Evolutionary conservation across 2,329 filamentous ascomycete species (phyloP).

Genomic region (Xenosphaeropsis pyriputrescens): DNA sequence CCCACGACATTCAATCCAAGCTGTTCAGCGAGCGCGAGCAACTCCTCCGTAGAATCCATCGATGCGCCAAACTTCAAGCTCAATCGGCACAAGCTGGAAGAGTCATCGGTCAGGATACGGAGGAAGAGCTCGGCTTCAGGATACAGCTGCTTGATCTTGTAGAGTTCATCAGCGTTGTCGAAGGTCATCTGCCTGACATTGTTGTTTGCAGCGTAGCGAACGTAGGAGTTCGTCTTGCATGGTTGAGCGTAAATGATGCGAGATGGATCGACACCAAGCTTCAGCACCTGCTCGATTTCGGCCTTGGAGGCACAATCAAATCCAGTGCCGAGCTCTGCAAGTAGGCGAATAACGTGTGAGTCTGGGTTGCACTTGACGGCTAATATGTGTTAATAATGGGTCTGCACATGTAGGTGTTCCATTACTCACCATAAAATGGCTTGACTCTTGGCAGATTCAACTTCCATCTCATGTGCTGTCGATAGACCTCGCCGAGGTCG

Average conservation of each 20-base stretch:
- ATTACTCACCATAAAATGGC: slow-evolving; percentile 75
- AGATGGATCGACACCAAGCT: slow-evolving; percentile 67
- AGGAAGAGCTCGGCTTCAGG: slow-evolving; percentile 84
- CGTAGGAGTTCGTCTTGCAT: slow-evolving; percentile 98
- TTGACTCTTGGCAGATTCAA: slow-evolving; percentile 81
- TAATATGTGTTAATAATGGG: slow-evolving; percentile 19
- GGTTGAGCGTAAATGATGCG: slow-evolving; percentile 98
- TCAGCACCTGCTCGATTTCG: slow-evolving; percentile 86
- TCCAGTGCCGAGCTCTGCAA: slow-evolving; percentile 77
- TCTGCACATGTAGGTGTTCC: slow-evolving; percentile 2
- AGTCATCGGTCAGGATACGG: slow-evolving; percentile 93
- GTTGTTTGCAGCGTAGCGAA: slow-evolving; percentile 72
- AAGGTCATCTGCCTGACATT: slow-evolving; percentile 98
- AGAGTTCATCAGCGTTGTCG: slow-evolving; percentile 93
- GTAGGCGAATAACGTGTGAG: slow-evolving; percentile 71
- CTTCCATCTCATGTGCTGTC: slow-evolving; percentile 98
- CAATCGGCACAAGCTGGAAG: slow-evolving; percentile 81
- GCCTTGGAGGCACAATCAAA: slow-evolving; percentile 98
- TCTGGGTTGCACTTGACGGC: slow-evolving; percentile 99
- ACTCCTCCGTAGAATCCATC: slow-evolving; percentile 62
- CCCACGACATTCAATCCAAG: slow-evolving; percentile 84
- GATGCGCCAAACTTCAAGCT: slow-evolving; percentile 96
- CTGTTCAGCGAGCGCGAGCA: slow-evolving; percentile 67
- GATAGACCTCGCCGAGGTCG: slow-evolving; percentile 95
- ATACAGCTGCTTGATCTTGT: slow-evolving; percentile 90